Base-by-base conservation (phyloP, 2,329 filamentous ascomycete species). In the Zymoseptoria brevis region DNA sequence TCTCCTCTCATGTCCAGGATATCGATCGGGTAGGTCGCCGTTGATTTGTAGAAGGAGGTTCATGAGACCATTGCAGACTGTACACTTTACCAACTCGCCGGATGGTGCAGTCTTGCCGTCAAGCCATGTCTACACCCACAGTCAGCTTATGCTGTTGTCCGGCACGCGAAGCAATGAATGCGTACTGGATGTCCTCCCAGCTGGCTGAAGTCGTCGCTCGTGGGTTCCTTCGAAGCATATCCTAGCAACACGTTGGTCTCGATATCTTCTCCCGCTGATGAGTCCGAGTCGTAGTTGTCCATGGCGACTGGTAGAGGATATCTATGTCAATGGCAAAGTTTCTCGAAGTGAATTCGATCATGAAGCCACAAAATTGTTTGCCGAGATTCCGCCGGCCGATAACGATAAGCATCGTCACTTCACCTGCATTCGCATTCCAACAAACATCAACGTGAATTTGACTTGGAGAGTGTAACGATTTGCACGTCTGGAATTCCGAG, bases 221-320 rank as follows among this genome's bases (percentile, higher is more conserved):
- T 87, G 13, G 85, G 77, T 57, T 96, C 89, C 71, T 86, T 85
- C 1, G 89, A 88, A 2, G 90, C 89, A 73, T 96, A 99, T 4
- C 94, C 94, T 11, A 99, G 82, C 1, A 96, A 83, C 1, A 96
- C 91, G 65, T 88, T 90, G 6, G 94, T 97, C 73, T 90, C 87
- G 19, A 86, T 87, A 62, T 85, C 90, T 53, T 84, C 82, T 50
- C 84, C 77, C 26, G 80, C 85, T 0, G 89, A 93, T 1, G 87
- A 90, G 68, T 96, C 92, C 72, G 89, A 95, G 68, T 96, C 90
- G 76, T 96, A 95, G 16, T 84, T 80, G 59, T 87, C 67, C 68
- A 70, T 70, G 22, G 22, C 22, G 22, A 24, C 22, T 4, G 22
- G 22, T 24, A 24, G 22, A 24, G 22, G 22, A 24, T 24, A 24